These are phyloP conservation scores for Colletotrichum sp. DNA, from an alignment of 2,329 filamentous ascomycete genomes.

Conservation along the genomic window DNA sequence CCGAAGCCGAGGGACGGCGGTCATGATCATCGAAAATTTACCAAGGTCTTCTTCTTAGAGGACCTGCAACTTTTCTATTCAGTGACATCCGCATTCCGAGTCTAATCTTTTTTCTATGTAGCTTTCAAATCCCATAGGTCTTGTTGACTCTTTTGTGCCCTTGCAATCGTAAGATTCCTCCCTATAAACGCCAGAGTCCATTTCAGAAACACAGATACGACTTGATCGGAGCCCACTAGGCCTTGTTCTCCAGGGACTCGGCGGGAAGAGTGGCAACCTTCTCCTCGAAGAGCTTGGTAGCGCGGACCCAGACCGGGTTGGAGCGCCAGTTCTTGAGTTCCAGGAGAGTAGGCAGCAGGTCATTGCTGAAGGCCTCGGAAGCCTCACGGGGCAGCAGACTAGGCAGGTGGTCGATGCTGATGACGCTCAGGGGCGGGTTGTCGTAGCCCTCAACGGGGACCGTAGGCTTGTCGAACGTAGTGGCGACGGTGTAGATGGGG, in stretches of 20 bases:
- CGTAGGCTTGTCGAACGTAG: constrained; percentile 88
- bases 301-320: constrained; percentile 81
- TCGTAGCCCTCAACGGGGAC: constrained; percentile 70
- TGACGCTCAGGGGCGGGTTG: constrained; percentile 73
- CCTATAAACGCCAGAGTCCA: constrained; percentile 7
- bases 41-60: neutral
- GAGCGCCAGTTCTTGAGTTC: constrained; percentile 77
- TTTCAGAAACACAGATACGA: constrained; percentile 12
- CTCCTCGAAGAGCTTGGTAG: constrained; percentile 82
- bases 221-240: constrained; percentile 14
- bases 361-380: constrained; percentile 82
- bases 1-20: neutral
- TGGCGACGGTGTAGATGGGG: constrained; percentile 84
- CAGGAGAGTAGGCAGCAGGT: constrained; percentile 78
- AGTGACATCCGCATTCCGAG: neutral
- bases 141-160: neutral
- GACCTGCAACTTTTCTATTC: neutral
- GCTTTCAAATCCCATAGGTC: neutral
- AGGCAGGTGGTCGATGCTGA: constrained; percentile 87
- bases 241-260: constrained; percentile 26
- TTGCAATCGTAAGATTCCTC: neutral
- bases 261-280: constrained; percentile 73
- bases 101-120: constrained; percentile 4
- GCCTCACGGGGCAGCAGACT: constrained; percentile 85
- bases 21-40: neutral